Base-by-base conservation (phyloP, 352 stramenopile genomes). In the Pythium catenulatum region DNA sequence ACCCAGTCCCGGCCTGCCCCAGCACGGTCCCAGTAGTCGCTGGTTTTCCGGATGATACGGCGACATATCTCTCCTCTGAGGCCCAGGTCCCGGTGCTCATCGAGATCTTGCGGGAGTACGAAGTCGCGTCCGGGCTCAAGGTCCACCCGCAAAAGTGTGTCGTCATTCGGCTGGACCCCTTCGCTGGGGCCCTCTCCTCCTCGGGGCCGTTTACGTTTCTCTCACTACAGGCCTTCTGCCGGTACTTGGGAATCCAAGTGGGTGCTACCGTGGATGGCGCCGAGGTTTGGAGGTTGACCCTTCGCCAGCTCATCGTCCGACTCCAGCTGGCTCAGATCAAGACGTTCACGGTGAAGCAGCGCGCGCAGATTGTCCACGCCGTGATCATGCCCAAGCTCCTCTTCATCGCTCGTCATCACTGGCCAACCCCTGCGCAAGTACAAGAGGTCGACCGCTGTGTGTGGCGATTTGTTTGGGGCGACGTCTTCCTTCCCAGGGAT, bases 21-120 rank as follows among this genome's bases (percentile, higher is more conserved):
- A 32, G 30, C 27, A 13, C 19, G 25, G 41, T 63, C 21, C 46
- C 45, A 1, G 17, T 61, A 2, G 63, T 72, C 1, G 65, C 48
- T 32, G 63, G 78, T 1, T 85, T 63, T 32, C 63, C 78, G 17
- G 78, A 85, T 43, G 78, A 85, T 39, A 85, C 78, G 27, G 78
- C 78, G 2, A 21, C 79, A n/a, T 78, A 68, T 15, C 39, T 85
- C 21, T 3, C 13, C 4, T 39, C 74, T 23, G 45, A 70, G 23
- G n/a, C 32, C 6, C 3, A 14, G 4, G 46, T 85, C 45, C 59
- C 76, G 1, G 3, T n/a, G 15, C 34, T 76, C 19, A 3, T 37
- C 25, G 25, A 25, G 17, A 46, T 61, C 5, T 52, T 85, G 1
- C 25, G 36, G 3, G 30, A 46, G 13, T 85, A 73, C 32, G 66